Evolutionary conservation across 257 asterid species (phyloP).

Genomic region (Nicotiana sylvestris): DNA sequence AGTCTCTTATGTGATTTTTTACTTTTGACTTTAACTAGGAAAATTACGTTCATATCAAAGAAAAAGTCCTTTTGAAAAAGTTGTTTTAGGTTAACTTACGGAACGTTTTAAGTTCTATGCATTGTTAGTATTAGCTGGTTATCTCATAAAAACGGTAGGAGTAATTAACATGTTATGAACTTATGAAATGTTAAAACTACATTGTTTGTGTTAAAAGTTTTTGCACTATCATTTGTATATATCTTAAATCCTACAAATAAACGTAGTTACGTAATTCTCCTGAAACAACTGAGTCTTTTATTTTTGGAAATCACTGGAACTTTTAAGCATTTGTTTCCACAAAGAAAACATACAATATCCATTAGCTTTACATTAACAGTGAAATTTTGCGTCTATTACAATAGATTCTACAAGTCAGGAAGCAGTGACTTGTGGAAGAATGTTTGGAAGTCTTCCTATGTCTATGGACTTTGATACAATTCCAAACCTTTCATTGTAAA

Average conservation of each 20-base stretch:
- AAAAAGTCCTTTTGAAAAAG: neutral
- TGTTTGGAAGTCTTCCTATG: too few relatives aligned
- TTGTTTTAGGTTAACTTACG: neutral
- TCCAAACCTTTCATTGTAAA: neutral
- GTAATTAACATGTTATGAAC: neutral
- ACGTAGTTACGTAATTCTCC: neutral
- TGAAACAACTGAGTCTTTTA: neutral
- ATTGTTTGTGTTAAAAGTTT: neutral
- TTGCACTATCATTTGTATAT: neutral
- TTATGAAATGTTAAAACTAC: too few relatives aligned
- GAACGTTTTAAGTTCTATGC: neutral
- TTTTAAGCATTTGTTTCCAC: neutral
- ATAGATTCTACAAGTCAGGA: too few relatives aligned
- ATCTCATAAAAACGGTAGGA: neutral
- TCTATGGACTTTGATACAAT: neutral
- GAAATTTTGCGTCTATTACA: too few relatives aligned
- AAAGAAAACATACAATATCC: neutral
- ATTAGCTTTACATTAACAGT: too few relatives aligned
- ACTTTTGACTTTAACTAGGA: neutral
- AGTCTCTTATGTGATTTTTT: neutral
- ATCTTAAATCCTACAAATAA: neutral
- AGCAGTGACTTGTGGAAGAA: too few relatives aligned
- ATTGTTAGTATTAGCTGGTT: neutral
- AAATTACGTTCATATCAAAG: neutral
- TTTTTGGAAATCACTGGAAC: neutral